Conservation (phyloP, 148 eudicot genomes). For the Beta vulgaris region DNA sequence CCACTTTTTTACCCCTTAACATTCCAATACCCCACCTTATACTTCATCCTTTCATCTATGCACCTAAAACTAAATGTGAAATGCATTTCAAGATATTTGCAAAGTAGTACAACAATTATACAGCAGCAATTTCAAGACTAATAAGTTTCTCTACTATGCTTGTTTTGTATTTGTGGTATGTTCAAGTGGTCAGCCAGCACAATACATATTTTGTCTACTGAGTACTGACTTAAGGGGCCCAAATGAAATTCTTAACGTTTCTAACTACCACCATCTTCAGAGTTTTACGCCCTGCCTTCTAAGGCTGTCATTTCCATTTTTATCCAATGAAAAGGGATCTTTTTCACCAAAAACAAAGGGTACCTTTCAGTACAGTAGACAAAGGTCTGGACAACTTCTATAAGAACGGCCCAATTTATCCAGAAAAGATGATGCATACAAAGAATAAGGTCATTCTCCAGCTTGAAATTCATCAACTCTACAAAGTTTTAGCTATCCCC, state of each 20-base stretch:
- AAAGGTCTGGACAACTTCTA: background rate
- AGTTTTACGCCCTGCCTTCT: background rate
- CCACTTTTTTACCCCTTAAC: no score
- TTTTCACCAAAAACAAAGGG: background rate
- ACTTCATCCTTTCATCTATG: no score
- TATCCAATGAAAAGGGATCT: background rate
- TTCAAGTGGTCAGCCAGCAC: constrained; percentile 14
- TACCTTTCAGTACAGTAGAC: background rate
- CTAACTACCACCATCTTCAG: background rate
- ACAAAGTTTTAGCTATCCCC: background rate
- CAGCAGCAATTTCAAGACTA: background rate
- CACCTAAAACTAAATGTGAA: no score
- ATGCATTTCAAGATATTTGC: no score
- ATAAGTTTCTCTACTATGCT: background rate
- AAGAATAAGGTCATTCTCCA: background rate
- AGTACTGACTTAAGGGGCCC: background rate
- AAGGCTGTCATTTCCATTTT: background rate
- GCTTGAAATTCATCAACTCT: background rate
- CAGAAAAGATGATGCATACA: background rate
- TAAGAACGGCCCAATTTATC: background rate
- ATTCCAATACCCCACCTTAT: no score
- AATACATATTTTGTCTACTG: constrained; percentile 1
- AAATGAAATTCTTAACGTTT: background rate
- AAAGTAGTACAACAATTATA: no score
- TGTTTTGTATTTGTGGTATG: background rate